Evolutionary conservation across 306 rosid genomes (phyloP), one percentile per base, ranked within the genome.

Genomic region (Lathyrus aphaca): DNA sequence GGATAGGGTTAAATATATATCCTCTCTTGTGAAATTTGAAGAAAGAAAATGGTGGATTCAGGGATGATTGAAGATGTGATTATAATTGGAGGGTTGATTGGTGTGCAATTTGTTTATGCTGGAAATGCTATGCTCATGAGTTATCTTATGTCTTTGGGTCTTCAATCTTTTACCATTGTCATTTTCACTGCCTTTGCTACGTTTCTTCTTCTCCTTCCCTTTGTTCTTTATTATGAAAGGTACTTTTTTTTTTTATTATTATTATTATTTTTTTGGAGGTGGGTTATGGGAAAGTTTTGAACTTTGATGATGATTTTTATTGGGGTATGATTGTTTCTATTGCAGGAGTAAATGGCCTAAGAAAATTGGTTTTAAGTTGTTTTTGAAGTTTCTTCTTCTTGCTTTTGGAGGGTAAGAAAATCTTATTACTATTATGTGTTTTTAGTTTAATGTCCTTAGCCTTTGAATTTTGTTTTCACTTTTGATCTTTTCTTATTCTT

Each of bases 151-250:
- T 80, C 97, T 68, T 53, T 86, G 45, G 98, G 97, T 5, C 77
- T 93, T 38, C 49, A 10, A 13, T 59, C 88, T 81, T 82, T 82
- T 59, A 77, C 91, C 86, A 49, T 90, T 79, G 83, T 88, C 45
- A 73, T 85, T 60, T 86, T 64, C 82, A 64, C 82, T 44, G 38
- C 91, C 53, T 74, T 86, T 25, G 75, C 96, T 14, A 79, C 96
- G 1, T 93, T 85, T 83, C 62, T 88, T 37, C 0, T 88, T 62
- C 76, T 90, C 63, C 57, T 79, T 3, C 98, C 97, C n/a, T 10
- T 90, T 32, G 89, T 96, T 25, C 13, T 77, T 55, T 84, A 29
- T 74, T 86, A 59, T 77, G 98, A 93, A 86, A 86, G 96, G 98
- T 88, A 10, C 9, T 16, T 29, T 25, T 8, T 46, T 0, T 23